Base-by-base conservation (phyloP, 345 rosid species). In the Corchorus olitorius region DNA sequence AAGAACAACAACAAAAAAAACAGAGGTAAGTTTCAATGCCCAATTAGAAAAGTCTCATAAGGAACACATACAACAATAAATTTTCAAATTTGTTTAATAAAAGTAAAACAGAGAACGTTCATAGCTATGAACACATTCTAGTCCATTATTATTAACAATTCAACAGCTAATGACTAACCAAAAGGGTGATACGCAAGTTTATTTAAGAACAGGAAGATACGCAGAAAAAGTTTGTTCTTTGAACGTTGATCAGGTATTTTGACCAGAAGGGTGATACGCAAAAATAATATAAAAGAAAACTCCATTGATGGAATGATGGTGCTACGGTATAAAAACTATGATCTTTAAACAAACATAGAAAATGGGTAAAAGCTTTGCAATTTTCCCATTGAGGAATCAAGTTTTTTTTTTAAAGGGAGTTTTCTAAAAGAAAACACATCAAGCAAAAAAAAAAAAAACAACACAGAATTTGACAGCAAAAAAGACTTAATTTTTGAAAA, bases 401-500 rank as follows among this genome's bases (percentile, higher is more conserved):
- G 15, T 64, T 17, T 27, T n/a, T n/a, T n/a, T n/a, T n/a, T n/a
- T n/a, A 2, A 33, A 33, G 22, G 50, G 22, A 46, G 43, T 53
- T 39, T 39, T 35, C 45, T 70, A 49, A 48, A 34, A 50, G 12
- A 22, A 22, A 17, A 48, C 6, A 8, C 4, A 39, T 39, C 27
- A 19, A 14, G n/a, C 22, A 46, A 68, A 46, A 35, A 50, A 48
- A 34, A 35, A 46, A 68, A 46, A 35, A 50, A 48, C n/a, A 34
- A 35, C 17, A 17, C 8, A 1, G 1, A 50, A 4, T 4, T 45
- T 22, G 41, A 69, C 8, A 53, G 43, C 20, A 62, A 62, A 8
- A 55, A 16, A 4, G 59, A 63, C 17, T 5, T 8, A 17, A 27
- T 53, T 15, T 43, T 43, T 69, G 74, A 70, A 79, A 68, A 73